Evolutionary conservation across 331 rosid species (phyloP).

Genomic region (Prunus yedoensis): DNA sequence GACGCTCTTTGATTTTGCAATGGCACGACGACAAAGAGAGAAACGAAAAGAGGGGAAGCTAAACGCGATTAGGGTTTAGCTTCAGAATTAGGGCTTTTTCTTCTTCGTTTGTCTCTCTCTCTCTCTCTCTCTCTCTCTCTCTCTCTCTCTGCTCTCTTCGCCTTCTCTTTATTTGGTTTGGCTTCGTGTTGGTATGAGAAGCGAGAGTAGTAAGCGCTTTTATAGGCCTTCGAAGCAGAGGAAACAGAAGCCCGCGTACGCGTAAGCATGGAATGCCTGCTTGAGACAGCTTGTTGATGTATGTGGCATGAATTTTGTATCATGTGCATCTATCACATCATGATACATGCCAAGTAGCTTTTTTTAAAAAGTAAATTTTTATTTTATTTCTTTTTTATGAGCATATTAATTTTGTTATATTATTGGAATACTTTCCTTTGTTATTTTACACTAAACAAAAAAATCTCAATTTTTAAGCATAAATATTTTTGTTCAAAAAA

Average conservation of each 20-base stretch:
- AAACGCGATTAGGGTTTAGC: conserved; percentile 55
- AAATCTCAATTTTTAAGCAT: too few species aligned
- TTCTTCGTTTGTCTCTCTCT: conserved; percentile 28
- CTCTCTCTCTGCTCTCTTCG: conserved; percentile 27
- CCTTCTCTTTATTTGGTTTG: neutral
- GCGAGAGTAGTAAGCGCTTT: neutral
- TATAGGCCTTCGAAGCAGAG: conserved; percentile 18
- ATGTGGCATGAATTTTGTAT: neutral
- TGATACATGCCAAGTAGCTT: neutral
- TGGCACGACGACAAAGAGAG: conserved; percentile 28
- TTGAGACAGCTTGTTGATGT: neutral
- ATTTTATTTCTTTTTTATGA: neutral
- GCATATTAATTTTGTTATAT: too few species aligned
- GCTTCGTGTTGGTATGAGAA: neutral
- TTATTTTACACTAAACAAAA: too few species aligned
- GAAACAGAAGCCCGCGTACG: conserved; percentile 6
- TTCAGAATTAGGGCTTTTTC: conserved; percentile 21
- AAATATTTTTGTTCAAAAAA: neutral
- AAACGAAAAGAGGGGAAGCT: conserved; percentile 26
- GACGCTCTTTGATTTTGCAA: neutral
- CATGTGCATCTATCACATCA: conserved; percentile 8
- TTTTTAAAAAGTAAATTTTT: neutral
- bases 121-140: conserved; percentile 24
- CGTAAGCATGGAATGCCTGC: neutral
- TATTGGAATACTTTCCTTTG: too few species aligned